These are phyloP conservation scores for Xylaria sp. DNA, from an alignment of 2,329 filamentous ascomycete genomes.

Conservation along the genomic window DNA sequence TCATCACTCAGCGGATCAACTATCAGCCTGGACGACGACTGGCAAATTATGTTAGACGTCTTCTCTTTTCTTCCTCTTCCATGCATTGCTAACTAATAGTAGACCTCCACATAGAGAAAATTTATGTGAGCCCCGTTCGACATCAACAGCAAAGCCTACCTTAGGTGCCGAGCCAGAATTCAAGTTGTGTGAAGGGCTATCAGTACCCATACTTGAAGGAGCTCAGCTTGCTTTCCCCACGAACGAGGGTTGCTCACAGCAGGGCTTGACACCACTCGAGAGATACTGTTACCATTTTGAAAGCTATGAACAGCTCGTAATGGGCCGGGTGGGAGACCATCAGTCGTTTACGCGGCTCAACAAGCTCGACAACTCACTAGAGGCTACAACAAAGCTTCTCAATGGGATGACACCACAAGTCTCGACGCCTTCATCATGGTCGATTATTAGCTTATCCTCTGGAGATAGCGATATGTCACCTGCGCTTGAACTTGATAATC, in stretches of 20 bases:
- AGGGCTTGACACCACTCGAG: slow-evolving; percentile 33
- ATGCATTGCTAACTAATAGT: slow-evolving; percentile 7
- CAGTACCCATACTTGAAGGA: neutral
- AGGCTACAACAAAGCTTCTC: neutral
- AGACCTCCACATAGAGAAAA: slow-evolving; percentile 1
- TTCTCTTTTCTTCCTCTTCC: neutral
- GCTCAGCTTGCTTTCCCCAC: neutral
- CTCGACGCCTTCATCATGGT: slow-evolving; percentile 5
- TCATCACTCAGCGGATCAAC: slow-evolving; percentile 35
- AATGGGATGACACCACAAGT: neutral
- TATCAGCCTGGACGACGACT: slow-evolving; percentile 37
- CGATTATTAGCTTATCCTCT: neutral
- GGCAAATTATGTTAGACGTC: slow-evolving; percentile 38
- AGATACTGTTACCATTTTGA: slow-evolving; percentile 38
- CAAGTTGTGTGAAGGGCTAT: neutral
- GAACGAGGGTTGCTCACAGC: neutral
- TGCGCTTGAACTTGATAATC: slow-evolving; percentile 11
- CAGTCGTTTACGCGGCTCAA: neutral
- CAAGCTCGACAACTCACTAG: neutral
- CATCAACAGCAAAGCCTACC: neutral
- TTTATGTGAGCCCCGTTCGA: neutral
- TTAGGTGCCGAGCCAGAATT: neutral
- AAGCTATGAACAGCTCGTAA: slow-evolving; percentile 39
- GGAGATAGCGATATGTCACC: neutral
- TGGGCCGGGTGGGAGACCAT: slow-evolving; percentile 24